Base-by-base conservation (phyloP, 2,329 filamentous ascomycete genomes). In the Bipolaris bicolor region DNA sequence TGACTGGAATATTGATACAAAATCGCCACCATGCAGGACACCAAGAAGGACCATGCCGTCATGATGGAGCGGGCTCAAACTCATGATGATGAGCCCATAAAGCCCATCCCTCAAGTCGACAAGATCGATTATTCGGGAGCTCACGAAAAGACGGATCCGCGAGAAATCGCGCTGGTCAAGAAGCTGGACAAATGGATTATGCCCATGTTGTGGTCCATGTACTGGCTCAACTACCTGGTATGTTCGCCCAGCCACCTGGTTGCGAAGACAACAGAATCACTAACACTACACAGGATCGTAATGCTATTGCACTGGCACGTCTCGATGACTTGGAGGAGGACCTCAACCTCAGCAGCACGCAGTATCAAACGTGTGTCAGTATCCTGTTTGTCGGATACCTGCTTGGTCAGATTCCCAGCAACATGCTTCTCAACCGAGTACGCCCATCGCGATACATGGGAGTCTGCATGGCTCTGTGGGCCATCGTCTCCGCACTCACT, bases 221-320 rank as follows among this genome's bases (percentile, higher is more conserved):
- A 64, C 49, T 65, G 61, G 59, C 51, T 58, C 31, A 57, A 57
- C 11, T 57, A 57, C 33, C 50, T 57, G 34, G 58, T 61, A 52
- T 33, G 49, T 29, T 34, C 18, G 41, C 24, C 15, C 16, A 29
- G 36, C 59, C 54, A 10, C 73, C 66, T 16, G 58, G 33, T 49
- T 33, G 5, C 24, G 47, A 9, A 77, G 79, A 55, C 77, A 80
- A 9, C 0, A 47, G 37, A 41, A 26, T 46, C 13, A 33, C 49
- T 51, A 60, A 37, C 58, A 59, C 24, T 59, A 49, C 39, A 47
- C 59, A 40, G 29, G 85, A 88, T 64, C 80, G 85, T 33, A 87
- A 87, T 71, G 87, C 88, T 70, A 87, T 89, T 62, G 85, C 86
- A 1, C 81, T 86, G 2, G 88, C 88, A 0, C 82, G 83, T 15